Evolutionary conservation across 805 yeast genomes (phyloP).

Genomic region (Ogataea henricii): DNA sequence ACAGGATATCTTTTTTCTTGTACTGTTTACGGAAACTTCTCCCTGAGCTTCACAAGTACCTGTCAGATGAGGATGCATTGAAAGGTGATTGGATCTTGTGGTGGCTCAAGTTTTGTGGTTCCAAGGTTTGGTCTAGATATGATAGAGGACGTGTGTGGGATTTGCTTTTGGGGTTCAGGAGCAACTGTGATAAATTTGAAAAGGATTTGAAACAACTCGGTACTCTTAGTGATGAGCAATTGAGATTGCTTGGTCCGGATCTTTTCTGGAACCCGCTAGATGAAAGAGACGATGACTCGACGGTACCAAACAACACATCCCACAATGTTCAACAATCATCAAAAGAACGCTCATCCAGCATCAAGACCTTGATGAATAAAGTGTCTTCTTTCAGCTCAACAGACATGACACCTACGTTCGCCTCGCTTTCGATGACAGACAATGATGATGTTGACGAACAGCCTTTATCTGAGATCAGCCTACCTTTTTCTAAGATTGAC

Average conservation of each 20-base stretch:
- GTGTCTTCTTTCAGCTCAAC: constrained; percentile 25
- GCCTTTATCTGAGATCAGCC: constrained; percentile 13
- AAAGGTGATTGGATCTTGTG: constrained; percentile 90
- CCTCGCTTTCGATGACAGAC: constrained; percentile 19
- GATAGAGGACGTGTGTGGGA: constrained; percentile 94
- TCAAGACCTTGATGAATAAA: constrained; percentile 31
- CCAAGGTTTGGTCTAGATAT: constrained; percentile 76
- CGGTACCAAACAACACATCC: constrained; percentile 2
- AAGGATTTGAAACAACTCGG: constrained; percentile 27
- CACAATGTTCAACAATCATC: constrained; percentile 4
- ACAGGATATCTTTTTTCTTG: constrained; percentile 67
- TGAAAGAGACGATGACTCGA: constrained; percentile 20
- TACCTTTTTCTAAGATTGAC: constrained; percentile 64
- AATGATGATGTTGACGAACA: constrained; percentile 29
- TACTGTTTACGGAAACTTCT: constrained; percentile 59
- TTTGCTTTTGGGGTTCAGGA: constrained; percentile 75
- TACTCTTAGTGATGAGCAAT: constrained; percentile 23
- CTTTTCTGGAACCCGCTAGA: constrained; percentile 57
- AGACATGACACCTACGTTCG: constrained; percentile 33
- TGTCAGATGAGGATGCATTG: constrained; percentile 75
- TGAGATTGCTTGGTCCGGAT: constrained; percentile 53
- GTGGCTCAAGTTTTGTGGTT: constrained; percentile 93
- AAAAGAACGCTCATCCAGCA: constrained; percentile 33
- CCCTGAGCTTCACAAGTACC: constrained; percentile 75
- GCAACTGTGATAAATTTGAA: constrained; percentile 30